These are phyloP conservation scores for Grammothele lineata DNA, from an alignment of 768 basidiomycete genomes.

Conservation along the genomic window DNA sequence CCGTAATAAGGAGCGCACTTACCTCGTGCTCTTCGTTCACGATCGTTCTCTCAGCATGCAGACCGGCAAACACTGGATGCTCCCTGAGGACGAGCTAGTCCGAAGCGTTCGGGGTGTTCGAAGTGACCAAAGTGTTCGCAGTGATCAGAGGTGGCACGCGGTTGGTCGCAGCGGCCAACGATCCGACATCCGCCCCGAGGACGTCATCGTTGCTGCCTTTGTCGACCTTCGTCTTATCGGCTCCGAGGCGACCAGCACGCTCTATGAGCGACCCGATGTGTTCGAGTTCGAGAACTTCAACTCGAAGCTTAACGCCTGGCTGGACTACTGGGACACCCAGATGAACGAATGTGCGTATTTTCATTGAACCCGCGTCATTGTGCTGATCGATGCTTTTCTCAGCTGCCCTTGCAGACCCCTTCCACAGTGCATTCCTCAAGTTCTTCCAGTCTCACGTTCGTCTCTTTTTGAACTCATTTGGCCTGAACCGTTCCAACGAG, in stretches of 20 bases:
- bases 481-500: slow-evolving; percentile 62
- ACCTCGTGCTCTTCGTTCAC: slow-evolving; percentile 81
- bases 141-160: slow-evolving; percentile 69
- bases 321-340: slow-evolving; percentile 64
- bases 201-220: slow-evolving; percentile 76
- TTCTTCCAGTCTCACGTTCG: slow-evolving; percentile 77
- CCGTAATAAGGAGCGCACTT: slow-evolving; percentile 81
- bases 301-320: slow-evolving; percentile 67
- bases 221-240: slow-evolving; percentile 75
- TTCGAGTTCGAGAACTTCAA: slow-evolving; percentile 69
- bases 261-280: slow-evolving; percentile 30
- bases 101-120: background rate
- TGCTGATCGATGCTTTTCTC: slow-evolving; percentile 5
- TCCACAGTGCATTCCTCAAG: slow-evolving; percentile 71
- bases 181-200: slow-evolving; percentile 56
- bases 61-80: slow-evolving; percentile 85
- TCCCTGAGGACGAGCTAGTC: slow-evolving; percentile 80
- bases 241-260: slow-evolving; percentile 58
- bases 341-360: slow-evolving; percentile 56
- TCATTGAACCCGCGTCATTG: background rate
- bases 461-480: slow-evolving; percentile 82
- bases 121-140: slow-evolving; percentile 29
- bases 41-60: slow-evolving; percentile 85
- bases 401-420: slow-evolving; percentile 66
- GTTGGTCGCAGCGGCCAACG: slow-evolving; percentile 36